These are phyloP conservation scores for Globisporangium cederbergense DNA, from an alignment of 352 stramenopile species.

Conservation along the genomic window DNA sequence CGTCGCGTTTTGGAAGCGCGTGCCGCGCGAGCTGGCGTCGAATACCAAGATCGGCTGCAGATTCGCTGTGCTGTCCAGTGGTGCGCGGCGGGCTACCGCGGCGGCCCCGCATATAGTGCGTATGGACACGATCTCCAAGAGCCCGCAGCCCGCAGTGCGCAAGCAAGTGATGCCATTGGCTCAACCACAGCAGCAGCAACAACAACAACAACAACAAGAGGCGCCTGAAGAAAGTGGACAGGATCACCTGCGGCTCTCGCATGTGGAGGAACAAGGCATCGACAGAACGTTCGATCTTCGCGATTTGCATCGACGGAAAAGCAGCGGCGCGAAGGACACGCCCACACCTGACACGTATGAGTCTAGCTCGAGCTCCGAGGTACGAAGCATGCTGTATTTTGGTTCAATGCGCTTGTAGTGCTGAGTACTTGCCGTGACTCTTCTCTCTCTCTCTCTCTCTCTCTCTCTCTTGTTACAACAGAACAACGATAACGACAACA, in stretches of 20 bases:
- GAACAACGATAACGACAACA: slow-evolving; percentile 9
- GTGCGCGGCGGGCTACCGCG: background rate
- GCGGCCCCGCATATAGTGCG: background rate
- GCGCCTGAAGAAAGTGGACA: slow-evolving; percentile 14
- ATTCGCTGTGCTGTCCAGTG: slow-evolving; percentile 25
- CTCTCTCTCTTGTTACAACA: background rate
- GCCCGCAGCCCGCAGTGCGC: slow-evolving; percentile 15
- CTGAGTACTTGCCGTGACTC: background rate
- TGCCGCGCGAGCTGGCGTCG: slow-evolving; percentile 45
- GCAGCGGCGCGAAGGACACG: background rate
- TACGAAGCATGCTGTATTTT: background rate
- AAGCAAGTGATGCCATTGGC: background rate
- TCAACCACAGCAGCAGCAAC: slow-evolving; percentile 9
- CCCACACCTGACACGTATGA: slow-evolving; percentile 3
- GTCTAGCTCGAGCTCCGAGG: slow-evolving; percentile 6
- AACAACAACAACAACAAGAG: slow-evolving; percentile 25
- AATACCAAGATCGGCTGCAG: slow-evolving; percentile 67
- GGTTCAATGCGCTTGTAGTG: background rate
- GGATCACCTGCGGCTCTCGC: slow-evolving; percentile 5
- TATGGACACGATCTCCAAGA: slow-evolving; percentile 13
- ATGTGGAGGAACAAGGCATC: background rate
- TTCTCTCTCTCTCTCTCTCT: background rate
- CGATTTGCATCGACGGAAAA: background rate
- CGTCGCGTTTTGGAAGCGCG: slow-evolving; percentile 52
- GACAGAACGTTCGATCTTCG: slow-evolving; percentile 15